Evolutionary conservation across 306 rosid genomes (phyloP).

Genomic region (Gastrolobium bilobum): DNA sequence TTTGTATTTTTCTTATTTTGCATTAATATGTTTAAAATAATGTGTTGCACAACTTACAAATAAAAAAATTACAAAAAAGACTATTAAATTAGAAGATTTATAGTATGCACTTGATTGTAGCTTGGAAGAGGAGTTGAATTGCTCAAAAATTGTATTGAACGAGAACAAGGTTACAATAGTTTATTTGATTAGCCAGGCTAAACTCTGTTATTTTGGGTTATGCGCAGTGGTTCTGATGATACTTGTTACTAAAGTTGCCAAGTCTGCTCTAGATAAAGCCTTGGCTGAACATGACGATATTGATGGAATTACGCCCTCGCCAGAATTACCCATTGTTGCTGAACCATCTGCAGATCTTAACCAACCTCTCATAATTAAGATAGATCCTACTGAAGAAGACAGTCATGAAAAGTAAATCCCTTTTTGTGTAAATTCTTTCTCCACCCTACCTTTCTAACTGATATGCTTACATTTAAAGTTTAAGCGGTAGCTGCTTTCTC

Average conservation of each 20-base stretch:
- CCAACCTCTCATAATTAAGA: slow-evolving; percentile 88
- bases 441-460: slow-evolving; percentile 48
- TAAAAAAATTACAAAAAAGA: background rate
- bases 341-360: slow-evolving; percentile 68
- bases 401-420: slow-evolving; percentile 64
- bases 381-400: slow-evolving; percentile 67
- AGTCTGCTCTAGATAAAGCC: slow-evolving; percentile 89
- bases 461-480: slow-evolving; percentile 41
- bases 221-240: slow-evolving; percentile 82
- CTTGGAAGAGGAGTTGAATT: slow-evolving; percentile 6
- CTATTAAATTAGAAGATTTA: slow-evolving; percentile 8
- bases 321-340: slow-evolving; percentile 65
- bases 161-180: background rate
- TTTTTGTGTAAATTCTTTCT: slow-evolving; percentile 76
- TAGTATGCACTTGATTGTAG: background rate
- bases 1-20: background rate
- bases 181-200: slow-evolving; percentile 14
- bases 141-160: slow-evolving; percentile 6
- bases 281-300: slow-evolving; percentile 82
- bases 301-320: slow-evolving; percentile 53
- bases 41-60: background rate
- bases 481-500: slow-evolving; percentile 46
- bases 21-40: background rate
- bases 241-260: slow-evolving; percentile 87
- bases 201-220: slow-evolving; percentile 45